Evolutionary conservation across 2,329 filamentous ascomycete species (phyloP), one percentile per base, ranked within the genome.

Genomic region (Zalaria sp.): DNA sequence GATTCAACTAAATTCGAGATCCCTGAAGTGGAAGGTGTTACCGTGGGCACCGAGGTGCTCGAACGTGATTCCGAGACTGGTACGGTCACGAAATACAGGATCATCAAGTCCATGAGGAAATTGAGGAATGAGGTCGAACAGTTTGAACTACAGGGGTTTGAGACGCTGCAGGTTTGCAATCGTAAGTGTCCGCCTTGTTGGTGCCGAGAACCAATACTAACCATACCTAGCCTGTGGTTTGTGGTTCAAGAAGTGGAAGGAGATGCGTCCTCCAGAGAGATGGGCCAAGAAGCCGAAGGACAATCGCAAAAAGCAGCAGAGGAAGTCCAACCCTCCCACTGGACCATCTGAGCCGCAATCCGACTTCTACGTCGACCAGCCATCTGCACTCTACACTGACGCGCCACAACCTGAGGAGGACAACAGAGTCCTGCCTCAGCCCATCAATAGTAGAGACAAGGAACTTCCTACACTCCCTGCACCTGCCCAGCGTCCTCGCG

Each of bases 241-340:
- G 35, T 98, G 87, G 86, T 79, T 98, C 51, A 79, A 80, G 46
- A 96, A 95, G 56, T 86, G 82, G 61, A 86, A 83, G 55, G 72
- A 67, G 25, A 91, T 93, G 67, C 79, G 91, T 5, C 91, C 91
- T 2, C 69, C 77, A 41, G 78, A 89, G 46, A 79, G 81, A 49
- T 98, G 89, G 89, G 49, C 47, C 35, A 57, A 53, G 43, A 57
- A 56, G 46, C 46, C 48, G 25, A 51, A 49, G 41, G 43, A 41
- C 27, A 46, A 28, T 18, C 51, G 34, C 46, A 53, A 37, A 62
- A 62, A 41, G 56, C 57, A 31, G 55, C 58, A 25, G 51, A 50
- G 39, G 45, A 55, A 31, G 38, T 41, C 35, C 25, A 46, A 35
- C 35, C 39, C 38, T 37, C 37, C 9, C 29, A 39, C 31, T 27